Evolutionary conservation across 2,329 filamentous ascomycete species (phyloP).

Genomic region (Pseudogymnoascus sp.): DNA sequence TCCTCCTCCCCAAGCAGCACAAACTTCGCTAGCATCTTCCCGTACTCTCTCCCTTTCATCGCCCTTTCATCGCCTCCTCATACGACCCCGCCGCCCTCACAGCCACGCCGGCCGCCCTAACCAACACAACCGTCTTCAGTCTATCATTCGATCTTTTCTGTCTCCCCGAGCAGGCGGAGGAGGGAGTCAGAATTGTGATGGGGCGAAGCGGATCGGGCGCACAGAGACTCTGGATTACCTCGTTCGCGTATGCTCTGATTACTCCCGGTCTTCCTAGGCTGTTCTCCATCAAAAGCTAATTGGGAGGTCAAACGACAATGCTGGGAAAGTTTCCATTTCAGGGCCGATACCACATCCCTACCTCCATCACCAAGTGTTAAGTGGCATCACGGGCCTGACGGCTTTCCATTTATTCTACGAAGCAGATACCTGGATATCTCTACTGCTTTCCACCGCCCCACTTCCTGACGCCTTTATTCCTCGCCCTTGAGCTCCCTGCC

Average conservation of each 20-base stretch:
- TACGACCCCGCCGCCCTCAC: too few relatives aligned
- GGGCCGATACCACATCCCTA: neutral
- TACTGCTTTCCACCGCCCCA: neutral
- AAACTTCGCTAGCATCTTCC: too few relatives aligned
- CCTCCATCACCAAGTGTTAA: neutral
- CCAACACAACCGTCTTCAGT: too few relatives aligned
- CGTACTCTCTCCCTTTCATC: too few relatives aligned
- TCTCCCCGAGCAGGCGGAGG: too few relatives aligned
- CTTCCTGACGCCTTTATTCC: neutral
- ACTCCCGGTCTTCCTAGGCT: neutral
- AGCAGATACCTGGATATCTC: neutral
- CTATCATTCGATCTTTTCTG: too few relatives aligned
- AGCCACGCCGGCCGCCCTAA: too few relatives aligned
- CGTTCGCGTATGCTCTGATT: neutral
- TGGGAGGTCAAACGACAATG: neutral
- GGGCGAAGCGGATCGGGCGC: neutral
- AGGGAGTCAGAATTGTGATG: too few relatives aligned
- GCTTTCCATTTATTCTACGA: too few relatives aligned
- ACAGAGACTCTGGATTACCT: neutral
- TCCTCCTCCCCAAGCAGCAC: too few relatives aligned
- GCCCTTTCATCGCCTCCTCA: too few relatives aligned
- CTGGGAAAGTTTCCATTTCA: too few relatives aligned
- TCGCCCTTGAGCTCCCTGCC: neutral
- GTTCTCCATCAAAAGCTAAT: neutral
- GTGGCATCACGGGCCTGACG: neutral